These are phyloP conservation scores for Nemania sp. DNA, from an alignment of 2,329 filamentous ascomycete species.

Conservation along the genomic window DNA sequence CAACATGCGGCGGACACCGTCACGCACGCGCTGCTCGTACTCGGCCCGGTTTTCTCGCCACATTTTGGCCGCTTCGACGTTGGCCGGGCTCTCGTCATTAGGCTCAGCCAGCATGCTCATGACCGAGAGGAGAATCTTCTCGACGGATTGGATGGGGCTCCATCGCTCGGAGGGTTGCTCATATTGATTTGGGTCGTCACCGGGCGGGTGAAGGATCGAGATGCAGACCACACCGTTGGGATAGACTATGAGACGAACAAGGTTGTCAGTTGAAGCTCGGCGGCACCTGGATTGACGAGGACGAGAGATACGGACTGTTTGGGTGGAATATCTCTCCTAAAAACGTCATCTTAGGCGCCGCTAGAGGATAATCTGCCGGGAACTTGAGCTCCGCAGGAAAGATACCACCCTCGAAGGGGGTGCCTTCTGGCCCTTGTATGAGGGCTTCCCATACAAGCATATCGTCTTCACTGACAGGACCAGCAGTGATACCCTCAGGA, in stretches of 20 bases:
- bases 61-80: conserved; percentile 95
- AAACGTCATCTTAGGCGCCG: conserved; percentile 95
- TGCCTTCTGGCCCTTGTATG: conserved; percentile 93
- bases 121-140: conserved; percentile 95
- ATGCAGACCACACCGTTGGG: conserved; percentile 92
- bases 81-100: conserved; percentile 95
- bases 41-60: conserved; percentile 84
- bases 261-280: conserved; percentile 2
- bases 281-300: background rate
- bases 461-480: conserved; percentile 91
- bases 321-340: conserved; percentile 94
- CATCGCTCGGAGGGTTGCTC: conserved; percentile 94
- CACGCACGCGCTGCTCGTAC: conserved; percentile 85
- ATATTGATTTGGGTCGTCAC: conserved; percentile 98
- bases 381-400: conserved; percentile 96
- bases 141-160: conserved; percentile 95
- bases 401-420: conserved; percentile 92
- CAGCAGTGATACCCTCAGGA: conserved; percentile 96
- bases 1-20: conserved; percentile 78
- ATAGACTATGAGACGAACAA: conserved; percentile 66
- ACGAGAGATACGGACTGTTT: conserved; percentile 67
- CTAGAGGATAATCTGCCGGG: conserved; percentile 94
- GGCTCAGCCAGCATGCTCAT: conserved; percentile 99
- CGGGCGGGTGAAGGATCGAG: conserved; percentile 94
- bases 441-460: conserved; percentile 95